A percentile compares a stretch with the other conserved stretches of the same genome.
These are phyloP conservation scores for Populus hybrid DNA, from an alignment of 441 rosid species.

Conservation along the genomic window DNA sequence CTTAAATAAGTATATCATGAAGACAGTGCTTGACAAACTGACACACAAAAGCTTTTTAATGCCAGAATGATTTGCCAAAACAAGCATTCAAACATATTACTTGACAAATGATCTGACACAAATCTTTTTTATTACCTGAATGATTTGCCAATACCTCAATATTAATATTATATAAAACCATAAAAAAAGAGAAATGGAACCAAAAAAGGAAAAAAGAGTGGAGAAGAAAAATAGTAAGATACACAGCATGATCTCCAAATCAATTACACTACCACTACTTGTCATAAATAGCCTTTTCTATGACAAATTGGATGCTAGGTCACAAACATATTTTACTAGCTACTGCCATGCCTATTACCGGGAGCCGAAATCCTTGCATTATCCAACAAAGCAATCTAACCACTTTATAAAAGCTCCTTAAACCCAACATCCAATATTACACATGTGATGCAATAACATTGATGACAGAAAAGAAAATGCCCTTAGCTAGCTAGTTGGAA, in stretches of 20 bases:
- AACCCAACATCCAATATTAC: conserved; percentile 3
- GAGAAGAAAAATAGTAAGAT: conserved; percentile 26
- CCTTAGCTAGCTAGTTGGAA: background rate
- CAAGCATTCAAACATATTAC: background rate
- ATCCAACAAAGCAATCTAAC: background rate
- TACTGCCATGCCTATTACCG: background rate
- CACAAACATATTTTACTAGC: conserved; percentile 11
- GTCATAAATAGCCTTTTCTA: conserved; percentile 36
- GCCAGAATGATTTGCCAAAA: conserved; percentile 44
- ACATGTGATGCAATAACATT: conserved; percentile 18
- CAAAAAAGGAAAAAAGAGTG: background rate
- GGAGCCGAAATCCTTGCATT: background rate
- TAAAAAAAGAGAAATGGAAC: conserved; percentile 10
- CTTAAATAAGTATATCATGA: background rate
- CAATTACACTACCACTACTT: conserved; percentile 9
- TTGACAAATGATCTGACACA: conserved; percentile 20
- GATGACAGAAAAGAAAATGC: background rate
- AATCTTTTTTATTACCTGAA: conserved; percentile 8
- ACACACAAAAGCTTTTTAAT: conserved; percentile 18
- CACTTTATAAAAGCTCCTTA: conserved; percentile 2
- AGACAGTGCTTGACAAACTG: conserved; percentile 19
- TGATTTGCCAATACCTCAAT: conserved; percentile 43
- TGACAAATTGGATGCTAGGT: conserved; percentile 26
- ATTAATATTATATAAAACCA: conserved; percentile 9
- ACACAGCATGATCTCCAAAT: conserved; percentile 35